Conservation (phyloP, 352 stramenopile genomes). For the Phytophthora pinifolia region DNA sequence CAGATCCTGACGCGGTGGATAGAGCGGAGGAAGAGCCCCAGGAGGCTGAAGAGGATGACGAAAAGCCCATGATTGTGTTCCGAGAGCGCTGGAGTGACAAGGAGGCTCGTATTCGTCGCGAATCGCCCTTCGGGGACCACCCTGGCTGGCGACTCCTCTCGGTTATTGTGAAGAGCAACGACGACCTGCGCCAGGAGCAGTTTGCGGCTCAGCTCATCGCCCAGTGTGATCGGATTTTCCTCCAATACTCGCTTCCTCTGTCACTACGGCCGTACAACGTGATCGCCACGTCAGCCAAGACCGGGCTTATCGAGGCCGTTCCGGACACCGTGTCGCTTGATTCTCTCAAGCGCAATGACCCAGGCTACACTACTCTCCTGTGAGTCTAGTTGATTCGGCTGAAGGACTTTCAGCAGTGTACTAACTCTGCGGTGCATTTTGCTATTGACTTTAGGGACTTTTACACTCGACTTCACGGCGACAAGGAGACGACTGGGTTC, state of each 20-base stretch:
- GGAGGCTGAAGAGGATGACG: slow-evolving; percentile 40
- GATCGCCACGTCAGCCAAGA: slow-evolving; percentile 92
- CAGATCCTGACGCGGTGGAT: slow-evolving; percentile 17
- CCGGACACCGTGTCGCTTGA: slow-evolving; percentile 97
- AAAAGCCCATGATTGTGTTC: slow-evolving; percentile 81
- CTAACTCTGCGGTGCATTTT: slow-evolving; percentile 2
- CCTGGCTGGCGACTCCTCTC: slow-evolving; percentile 72
- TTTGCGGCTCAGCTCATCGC: slow-evolving; percentile 98
- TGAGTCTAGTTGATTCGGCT: slow-evolving; percentile 56
- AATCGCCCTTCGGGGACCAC: slow-evolving; percentile 53
- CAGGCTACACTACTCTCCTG: slow-evolving; percentile 83
- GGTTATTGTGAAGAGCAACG: slow-evolving; percentile 98
- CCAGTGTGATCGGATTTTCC: slow-evolving; percentile 95
- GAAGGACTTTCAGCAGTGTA: slow-evolving; percentile 11
- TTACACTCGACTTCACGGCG: slow-evolving; percentile 91
- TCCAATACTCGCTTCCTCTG: slow-evolving; percentile 92
- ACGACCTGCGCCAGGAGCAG: slow-evolving; percentile 97
- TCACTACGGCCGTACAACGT: slow-evolving; percentile 96
- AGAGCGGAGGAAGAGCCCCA: slow-evolving; percentile 19
- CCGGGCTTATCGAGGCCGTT: slow-evolving; percentile 96
- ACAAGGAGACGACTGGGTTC: slow-evolving; percentile 71
- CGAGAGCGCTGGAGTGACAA: slow-evolving; percentile 82
- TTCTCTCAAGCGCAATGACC: slow-evolving; percentile 92
- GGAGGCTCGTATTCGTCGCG: slow-evolving; percentile 59
- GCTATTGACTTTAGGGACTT: slow-evolving; percentile 76